phyloP scores from a whole-genome alignment of 2,329 filamentous ascomycete genomes.

The Calonectria henricotiae region DNA sequence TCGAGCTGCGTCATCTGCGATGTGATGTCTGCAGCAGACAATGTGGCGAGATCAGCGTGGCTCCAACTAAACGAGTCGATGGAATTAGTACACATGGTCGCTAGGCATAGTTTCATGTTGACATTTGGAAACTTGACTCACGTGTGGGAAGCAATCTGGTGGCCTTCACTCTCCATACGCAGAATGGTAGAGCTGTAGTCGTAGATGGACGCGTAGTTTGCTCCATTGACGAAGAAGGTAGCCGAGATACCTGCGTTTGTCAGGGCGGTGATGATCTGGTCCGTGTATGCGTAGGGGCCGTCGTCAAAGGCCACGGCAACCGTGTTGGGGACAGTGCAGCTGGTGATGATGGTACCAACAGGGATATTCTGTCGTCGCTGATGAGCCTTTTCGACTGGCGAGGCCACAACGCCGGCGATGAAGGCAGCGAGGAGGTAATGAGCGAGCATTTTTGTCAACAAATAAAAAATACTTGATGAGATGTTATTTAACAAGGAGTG shows the following conservation, averaged over 20 bases:
- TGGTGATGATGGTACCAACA: constrained; percentile 28
- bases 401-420: constrained; percentile 10
- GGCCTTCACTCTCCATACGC: constrained; percentile 64
- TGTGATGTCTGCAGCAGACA: constrained; percentile 49
- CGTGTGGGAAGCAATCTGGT: constrained; percentile 70
- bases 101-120: neutral
- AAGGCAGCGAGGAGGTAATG: constrained; percentile 21
- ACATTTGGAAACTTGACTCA: constrained; percentile 17
- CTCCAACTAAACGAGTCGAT: constrained; percentile 53
- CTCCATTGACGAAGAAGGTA: constrained; percentile 47
- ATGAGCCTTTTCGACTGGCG: constrained; percentile 10
- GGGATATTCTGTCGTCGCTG: constrained; percentile 20
- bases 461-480: neutral
- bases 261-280: constrained; percentile 11
- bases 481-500: constrained; percentile 8
- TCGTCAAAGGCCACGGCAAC: constrained; percentile 30
- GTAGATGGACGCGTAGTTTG: constrained; percentile 48
- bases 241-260: constrained; percentile 7
- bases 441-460: constrained; percentile 18
- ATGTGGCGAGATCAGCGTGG: constrained; percentile 57
- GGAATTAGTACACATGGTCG: neutral
- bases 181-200: constrained; percentile 46
- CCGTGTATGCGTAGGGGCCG: constrained; percentile 24
- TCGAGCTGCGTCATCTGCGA: constrained; percentile 59
- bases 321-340: constrained; percentile 9